Evolutionary conservation across 768 basidiomycete genomes (phyloP), one percentile per base, ranked within the genome.

Genomic region (Russula earlei): DNA sequence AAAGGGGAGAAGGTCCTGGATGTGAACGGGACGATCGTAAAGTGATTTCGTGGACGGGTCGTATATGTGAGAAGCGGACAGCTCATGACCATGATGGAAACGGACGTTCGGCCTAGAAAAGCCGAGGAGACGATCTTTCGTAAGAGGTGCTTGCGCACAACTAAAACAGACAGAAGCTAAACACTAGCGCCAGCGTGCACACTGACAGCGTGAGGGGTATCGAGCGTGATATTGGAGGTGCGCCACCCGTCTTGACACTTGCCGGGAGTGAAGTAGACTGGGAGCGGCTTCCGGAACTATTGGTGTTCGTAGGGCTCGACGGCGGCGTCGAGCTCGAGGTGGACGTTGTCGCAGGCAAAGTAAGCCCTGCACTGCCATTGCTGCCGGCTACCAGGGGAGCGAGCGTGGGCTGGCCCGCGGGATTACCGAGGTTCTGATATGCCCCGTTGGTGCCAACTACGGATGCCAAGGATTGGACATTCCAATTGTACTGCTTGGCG

Each of bases 401-500:
- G 15, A 10, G 12, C 4, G 14, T 42, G 20, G 55, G 34, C 2
- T 37, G 20, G 8, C 14, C 31, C 12, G 50, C 33, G 1, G 41
- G 31, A 4, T 46, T 40, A 20, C 29, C 10, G 10, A 25, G 47
- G 11, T 60, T 62, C 52, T 52, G 46, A 34, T 54, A 62, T 24
- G 55, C 61, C 19, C 58, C 52, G 14, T 31, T 3, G 29, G 25
- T 9, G n/a, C 59, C 64, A 37, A 56, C 60, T 55, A 69, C 31
- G 51, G 62, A 62, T 9, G 81, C 76, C 44, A 86, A 70, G 46
- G 83, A 83, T 37, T 72, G 70, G 27, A 82, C 72, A 33, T 77
- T 76, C 93, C 93, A 97, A 11, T 83, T 84, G 61, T 83, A 82
- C 5, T 74, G 62, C 59, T 74, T 71, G 68, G 92, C 82, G 37